Conservation (phyloP, 305 asterid genomes). For the Caryopteris hybrid region DNA sequence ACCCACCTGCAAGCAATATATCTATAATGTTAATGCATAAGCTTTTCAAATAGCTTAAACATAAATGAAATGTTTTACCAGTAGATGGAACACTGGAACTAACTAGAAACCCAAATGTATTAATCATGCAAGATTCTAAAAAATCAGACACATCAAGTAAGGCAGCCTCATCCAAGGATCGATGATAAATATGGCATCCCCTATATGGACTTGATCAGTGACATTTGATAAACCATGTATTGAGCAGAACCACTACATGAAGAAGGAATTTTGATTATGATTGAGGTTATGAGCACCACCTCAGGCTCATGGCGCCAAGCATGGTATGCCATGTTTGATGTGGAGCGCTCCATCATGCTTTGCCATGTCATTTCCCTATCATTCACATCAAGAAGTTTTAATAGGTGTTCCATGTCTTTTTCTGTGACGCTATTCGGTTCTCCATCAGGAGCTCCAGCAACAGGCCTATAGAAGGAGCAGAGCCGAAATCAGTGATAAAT, state of each 20-base stretch:
- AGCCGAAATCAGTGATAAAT: slow-evolving; percentile 12
- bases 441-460: slow-evolving; percentile 39
- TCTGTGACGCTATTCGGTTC: slow-evolving; percentile 47
- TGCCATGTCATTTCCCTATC: slow-evolving; percentile 87
- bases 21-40: background rate
- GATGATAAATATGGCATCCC: background rate
- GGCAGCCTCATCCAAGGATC: background rate
- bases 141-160: background rate
- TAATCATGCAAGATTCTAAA: slow-evolving; percentile 2
- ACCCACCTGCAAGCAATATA: slow-evolving; percentile 48
- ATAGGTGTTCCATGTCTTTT: slow-evolving; percentile 73
- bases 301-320: slow-evolving; percentile 96
- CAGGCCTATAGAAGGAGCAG: slow-evolving; percentile 36
- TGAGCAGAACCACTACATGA: background rate
- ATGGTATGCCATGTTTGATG: slow-evolving; percentile 72
- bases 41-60: background rate
- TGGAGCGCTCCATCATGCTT: slow-evolving; percentile 83
- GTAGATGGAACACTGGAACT: background rate
- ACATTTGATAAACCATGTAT: background rate
- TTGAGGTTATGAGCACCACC: slow-evolving; percentile 23
- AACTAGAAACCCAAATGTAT: background rate
- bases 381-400: slow-evolving; percentile 62
- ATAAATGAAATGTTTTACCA: background rate
- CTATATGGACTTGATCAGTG: background rate
- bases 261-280: background rate